A percentile compares a stretch with the other conserved stretches of the same genome.
phyloP scores from a whole-genome alignment of 345 rosid species.

The Zanthoxylum bungeanum region DNA sequence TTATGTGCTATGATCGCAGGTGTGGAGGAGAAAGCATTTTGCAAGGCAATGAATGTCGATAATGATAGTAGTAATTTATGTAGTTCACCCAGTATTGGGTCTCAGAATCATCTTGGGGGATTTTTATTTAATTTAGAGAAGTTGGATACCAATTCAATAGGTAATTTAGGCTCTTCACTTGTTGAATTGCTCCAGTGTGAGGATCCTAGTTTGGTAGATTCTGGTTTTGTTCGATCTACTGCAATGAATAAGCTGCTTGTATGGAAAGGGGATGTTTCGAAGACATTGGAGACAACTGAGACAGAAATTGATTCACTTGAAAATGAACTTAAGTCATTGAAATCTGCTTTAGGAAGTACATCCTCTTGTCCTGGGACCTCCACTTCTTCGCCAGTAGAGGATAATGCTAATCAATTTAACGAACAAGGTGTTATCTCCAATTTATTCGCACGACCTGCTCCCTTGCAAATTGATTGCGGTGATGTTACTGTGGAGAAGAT shows the following conservation, averaged over 20 bases:
- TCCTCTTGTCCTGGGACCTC: slow-evolving; percentile 27
- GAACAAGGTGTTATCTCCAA: slow-evolving; percentile 32
- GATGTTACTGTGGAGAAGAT: slow-evolving; percentile 29
- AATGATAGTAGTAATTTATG: slow-evolving; percentile 54
- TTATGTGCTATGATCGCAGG: slow-evolving; percentile 41
- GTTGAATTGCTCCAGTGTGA: slow-evolving; percentile 62
- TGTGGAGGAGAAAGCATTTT: slow-evolving; percentile 58
- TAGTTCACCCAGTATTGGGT: slow-evolving; percentile 54
- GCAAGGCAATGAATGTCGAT: slow-evolving; percentile 43
- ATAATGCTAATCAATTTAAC: slow-evolving; percentile 21
- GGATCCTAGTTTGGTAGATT: too few species aligned
- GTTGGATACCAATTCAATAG: slow-evolving; percentile 47
- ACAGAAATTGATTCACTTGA: slow-evolving; percentile 88
- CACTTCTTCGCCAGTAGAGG: slow-evolving; percentile 28
- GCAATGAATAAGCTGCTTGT: slow-evolving; percentile 58
- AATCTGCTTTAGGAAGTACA: slow-evolving; percentile 36
- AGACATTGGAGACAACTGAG: slow-evolving; percentile 72
- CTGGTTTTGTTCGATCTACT: slow-evolving; percentile 49
- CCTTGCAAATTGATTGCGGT: slow-evolving; percentile 41
- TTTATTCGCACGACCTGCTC: slow-evolving; percentile 34
- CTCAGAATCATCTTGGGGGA: slow-evolving; percentile 52
- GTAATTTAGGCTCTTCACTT: slow-evolving; percentile 59
- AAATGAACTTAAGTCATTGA: slow-evolving; percentile 58
- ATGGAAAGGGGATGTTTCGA: slow-evolving; percentile 61
- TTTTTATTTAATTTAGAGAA: slow-evolving; percentile 66